Conservation (phyloP, 1,284 basidiomycete species). For the Marasmius sp. region DNA sequence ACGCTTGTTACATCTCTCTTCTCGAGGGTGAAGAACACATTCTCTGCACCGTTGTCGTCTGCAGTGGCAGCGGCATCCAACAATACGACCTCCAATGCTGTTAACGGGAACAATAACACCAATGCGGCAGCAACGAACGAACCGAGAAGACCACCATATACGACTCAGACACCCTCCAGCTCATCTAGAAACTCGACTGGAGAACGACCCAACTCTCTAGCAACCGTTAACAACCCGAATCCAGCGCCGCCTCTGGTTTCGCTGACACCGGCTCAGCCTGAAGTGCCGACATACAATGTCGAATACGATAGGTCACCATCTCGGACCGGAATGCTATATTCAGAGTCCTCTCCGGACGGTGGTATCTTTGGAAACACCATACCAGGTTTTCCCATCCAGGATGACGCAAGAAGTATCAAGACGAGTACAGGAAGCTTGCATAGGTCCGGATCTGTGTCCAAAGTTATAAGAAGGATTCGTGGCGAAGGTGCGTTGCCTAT, state of each 20-base stretch:
- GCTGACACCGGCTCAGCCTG: constrained; percentile 77
- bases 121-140: constrained; percentile 32
- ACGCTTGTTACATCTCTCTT: constrained; percentile 75
- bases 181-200: constrained; percentile 43
- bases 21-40: constrained; percentile 74
- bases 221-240: constrained; percentile 47
- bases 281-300: constrained; percentile 62
- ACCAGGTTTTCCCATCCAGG: constrained; percentile 82
- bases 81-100: constrained; percentile 26
- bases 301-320: constrained; percentile 64
- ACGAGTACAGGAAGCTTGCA: constrained; percentile 65
- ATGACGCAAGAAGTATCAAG: constrained; percentile 78
- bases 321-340: constrained; percentile 46
- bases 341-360: constrained; percentile 53
- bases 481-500: constrained; percentile 65
- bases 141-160: constrained; percentile 55
- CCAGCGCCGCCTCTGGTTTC: constrained; percentile 78
- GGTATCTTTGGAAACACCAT: constrained; percentile 68
- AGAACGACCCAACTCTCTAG: constrained; percentile 60
- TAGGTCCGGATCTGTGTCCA: constrained; percentile 80
- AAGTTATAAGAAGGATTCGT: constrained; percentile 83
- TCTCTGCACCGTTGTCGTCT: constrained; percentile 62
- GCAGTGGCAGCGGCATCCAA: constrained; percentile 40
- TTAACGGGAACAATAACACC: constrained; percentile 19
- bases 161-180: constrained; percentile 40